phyloP scores from a whole-genome alignment of 176 grass and related monocot species.

The Lolium perenne region DNA sequence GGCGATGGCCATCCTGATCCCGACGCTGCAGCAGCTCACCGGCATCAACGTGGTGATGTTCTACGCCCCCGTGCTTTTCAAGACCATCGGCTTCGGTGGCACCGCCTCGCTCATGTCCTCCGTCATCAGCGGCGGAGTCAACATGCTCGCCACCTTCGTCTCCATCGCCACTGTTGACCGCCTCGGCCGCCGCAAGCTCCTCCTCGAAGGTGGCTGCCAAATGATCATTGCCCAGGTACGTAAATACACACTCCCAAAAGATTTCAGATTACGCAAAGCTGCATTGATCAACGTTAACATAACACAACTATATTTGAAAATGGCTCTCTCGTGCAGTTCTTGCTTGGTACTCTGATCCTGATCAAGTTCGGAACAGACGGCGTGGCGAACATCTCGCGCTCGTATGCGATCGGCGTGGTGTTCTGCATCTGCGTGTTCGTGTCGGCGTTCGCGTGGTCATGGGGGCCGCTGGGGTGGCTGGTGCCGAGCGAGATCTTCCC shows the following conservation, averaged over 20 bases:
- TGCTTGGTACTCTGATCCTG: constrained; percentile 22
- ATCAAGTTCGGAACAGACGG: constrained; percentile 17
- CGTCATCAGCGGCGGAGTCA: constrained; percentile 36
- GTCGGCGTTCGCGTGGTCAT: constrained; percentile 70
- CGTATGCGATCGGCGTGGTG: constrained; percentile 57
- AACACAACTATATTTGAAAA: too few relatives aligned
- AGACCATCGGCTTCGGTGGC: constrained; percentile 60
- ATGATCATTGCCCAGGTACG: constrained; percentile 26
- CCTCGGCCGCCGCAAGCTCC: constrained; percentile 69
- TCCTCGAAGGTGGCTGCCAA: constrained; percentile 54
- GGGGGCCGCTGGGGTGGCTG: constrained; percentile 72
- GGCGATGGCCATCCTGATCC: constrained; percentile 64
- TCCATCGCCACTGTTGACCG: constrained; percentile 69
- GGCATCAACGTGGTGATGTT: constrained; percentile 43
- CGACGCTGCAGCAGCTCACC: constrained; percentile 44
- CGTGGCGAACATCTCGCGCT: constrained; percentile 39
- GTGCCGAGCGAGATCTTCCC: constrained; percentile 73
- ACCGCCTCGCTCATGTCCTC: constrained; percentile 51
- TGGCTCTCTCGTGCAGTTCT: neutral
- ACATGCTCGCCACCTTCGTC: constrained; percentile 70
- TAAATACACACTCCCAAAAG: neutral
- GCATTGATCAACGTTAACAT: neutral
- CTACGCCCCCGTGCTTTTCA: constrained; percentile 61
- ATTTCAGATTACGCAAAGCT: neutral
- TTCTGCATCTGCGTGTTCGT: constrained; percentile 53